Evolutionary conservation across 2,329 filamentous ascomycete genomes (phyloP), one percentile per base, ranked within the genome.

Genomic region (Chrysosporium queenslandicum): DNA sequence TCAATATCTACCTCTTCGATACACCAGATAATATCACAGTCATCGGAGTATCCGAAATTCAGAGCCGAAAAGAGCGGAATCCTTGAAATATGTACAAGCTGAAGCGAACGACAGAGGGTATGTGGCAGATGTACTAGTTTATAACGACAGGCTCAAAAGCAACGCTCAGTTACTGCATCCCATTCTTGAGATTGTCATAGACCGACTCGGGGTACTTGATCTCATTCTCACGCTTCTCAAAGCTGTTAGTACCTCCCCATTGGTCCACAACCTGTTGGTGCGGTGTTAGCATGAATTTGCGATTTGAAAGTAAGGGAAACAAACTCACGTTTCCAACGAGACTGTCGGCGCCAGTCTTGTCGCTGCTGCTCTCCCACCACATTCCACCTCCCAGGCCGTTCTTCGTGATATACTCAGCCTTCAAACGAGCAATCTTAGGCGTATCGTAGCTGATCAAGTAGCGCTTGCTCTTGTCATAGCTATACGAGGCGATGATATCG

Each of bases 301-400:
- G 3, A 34, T 14, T 5, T 20, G 20, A 37, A 9, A 11, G 12
- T 11, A 25, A 12, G n/a, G 20, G 1, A 9, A n/a, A 34, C 5
- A 6, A 8, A 53, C 54, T 41, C 49, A 53, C 55, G 16, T 43
- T 56, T 25, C 40, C 55, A 43, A 56, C 49, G 20, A 56, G 37
- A 27, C 52, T 54, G 7, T 47, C 48, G 12, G 29, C 4, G 16
- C 52, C 45, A 2, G 37, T 46, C 49, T 56, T 56, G 25, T 96
- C 91, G 0, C 80, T 83, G 62, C 85, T 91, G 61, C 81, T 87
- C 71, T 96, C 90, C 87, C 87, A 94, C 88, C 88, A 97, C 90
- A 97, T 96, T n/a, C 79, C 87, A 16, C 91, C 91, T 1, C 89
- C 90, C 0, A 96, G 76, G 0, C 79, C 74, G 41, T 77, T 72